Base-by-base conservation (phyloP, 768 basidiomycete species). In the Suillus subaureus region DNA sequence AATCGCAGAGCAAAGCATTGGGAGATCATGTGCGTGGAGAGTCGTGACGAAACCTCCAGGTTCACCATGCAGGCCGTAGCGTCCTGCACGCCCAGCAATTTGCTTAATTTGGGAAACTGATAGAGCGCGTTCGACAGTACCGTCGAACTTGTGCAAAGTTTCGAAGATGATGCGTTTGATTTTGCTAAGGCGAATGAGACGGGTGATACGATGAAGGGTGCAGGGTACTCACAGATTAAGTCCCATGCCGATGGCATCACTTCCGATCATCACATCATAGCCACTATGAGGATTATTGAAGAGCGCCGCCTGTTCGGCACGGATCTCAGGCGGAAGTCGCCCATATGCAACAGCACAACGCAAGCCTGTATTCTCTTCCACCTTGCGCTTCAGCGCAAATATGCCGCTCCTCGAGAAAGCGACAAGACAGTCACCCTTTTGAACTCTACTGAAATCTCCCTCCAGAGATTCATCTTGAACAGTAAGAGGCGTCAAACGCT, bases 161-260 rank as follows among this genome's bases (percentile, higher is more conserved):
- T 89, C 84, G 70, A 97, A 96, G 60, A 97, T 83, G 68, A 97
- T 82, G 16, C 95, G 89, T 66, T 89, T 90, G 78, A 99, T 98
- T 83, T 94, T 96, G 42, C 96, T 99, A 71, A 52, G 15, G 16
- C 28, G 52, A 13, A 56, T 64, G 63, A 62, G 55, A 56, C 26
- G 55, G 6, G 4, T 5, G 0, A 51, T 62, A n/a, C 33, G 6
- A 31, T 31, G 62, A 23, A 55, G 37, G 61, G 23, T 33, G 31
- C 4, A 23, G 23, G 3, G 39, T 13, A 80, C 92, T 52, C 75
- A 98, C 97, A 99, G 78, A 73, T 99, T 99, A 26, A 99, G 83
- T 0, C 97, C 97, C 95, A 99, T 96, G 2, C 97, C 96, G 58
- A 98, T 90, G 0, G 96, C 95, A 72, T 99, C 97, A 70, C 93